Conservation (phyloP, 2,329 filamentous ascomycete genomes). For the Lachnellula suecica region DNA sequence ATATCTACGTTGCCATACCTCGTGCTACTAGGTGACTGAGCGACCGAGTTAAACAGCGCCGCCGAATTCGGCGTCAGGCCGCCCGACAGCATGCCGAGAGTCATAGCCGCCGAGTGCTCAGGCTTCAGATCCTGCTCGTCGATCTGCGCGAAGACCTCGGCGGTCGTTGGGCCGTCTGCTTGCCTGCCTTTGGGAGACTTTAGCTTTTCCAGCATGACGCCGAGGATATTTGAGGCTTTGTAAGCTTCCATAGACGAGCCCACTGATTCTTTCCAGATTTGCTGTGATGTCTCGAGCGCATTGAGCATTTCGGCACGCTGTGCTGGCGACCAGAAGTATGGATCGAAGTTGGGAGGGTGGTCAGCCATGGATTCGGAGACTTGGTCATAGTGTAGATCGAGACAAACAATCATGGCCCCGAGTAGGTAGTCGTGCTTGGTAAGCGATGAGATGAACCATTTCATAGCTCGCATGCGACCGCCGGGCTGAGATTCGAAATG, state of each 20-base stretch:
- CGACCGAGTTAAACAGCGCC: constrained; percentile 34
- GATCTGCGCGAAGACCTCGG: constrained; percentile 29
- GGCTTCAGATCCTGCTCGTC: constrained; percentile 55
- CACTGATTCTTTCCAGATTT: constrained; percentile 78
- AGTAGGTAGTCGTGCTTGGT: constrained; percentile 84
- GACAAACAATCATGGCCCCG: constrained; percentile 78
- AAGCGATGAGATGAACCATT: constrained; percentile 77
- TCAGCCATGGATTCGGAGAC: constrained; percentile 35
- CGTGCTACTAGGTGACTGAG: constrained; percentile 31
- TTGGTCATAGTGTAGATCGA: constrained; percentile 76
- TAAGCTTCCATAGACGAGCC: constrained; percentile 85
- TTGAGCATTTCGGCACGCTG: constrained; percentile 74
- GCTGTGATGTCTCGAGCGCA: constrained; percentile 68
- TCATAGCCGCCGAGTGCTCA: constrained; percentile 67
- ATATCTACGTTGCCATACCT: constrained; percentile 29
- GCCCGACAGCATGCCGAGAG: constrained; percentile 65
- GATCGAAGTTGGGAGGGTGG: constrained; percentile 41
- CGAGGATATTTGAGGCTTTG: constrained; percentile 80
- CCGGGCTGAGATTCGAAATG: constrained; percentile 71
- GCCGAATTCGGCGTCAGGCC: constrained; percentile 51
- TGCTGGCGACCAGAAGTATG: constrained; percentile 55
- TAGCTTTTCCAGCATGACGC: constrained; percentile 81
- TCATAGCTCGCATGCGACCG: constrained; percentile 70
- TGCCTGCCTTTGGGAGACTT: constrained; percentile 44
- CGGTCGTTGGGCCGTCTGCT: constrained; percentile 17